Evolutionary conservation across 768 basidiomycete genomes (phyloP).

Genomic region (Leccinum longicurvipes): DNA sequence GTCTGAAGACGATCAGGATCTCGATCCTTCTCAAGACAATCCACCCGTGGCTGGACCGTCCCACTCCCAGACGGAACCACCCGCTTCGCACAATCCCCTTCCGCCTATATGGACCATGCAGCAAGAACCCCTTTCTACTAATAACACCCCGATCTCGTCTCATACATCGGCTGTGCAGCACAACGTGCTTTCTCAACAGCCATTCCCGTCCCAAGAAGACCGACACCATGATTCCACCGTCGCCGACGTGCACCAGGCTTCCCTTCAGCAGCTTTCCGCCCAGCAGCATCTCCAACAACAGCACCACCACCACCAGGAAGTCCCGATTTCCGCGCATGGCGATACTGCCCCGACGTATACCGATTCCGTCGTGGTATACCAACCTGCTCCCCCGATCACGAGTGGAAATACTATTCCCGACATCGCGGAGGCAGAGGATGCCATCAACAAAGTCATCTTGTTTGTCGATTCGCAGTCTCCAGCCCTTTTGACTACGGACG

Average conservation of each 20-base stretch:
- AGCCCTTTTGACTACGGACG: constrained; percentile 30
- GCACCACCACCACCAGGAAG: constrained; percentile 17
- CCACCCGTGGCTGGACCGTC: constrained; percentile 29
- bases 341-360: constrained; percentile 25
- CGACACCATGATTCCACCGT: constrained; percentile 26
- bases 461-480: constrained; percentile 46
- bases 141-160: constrained; percentile 31
- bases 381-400: constrained; percentile 31
- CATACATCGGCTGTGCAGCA: constrained; percentile 28
- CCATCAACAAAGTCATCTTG: constrained; percentile 50
- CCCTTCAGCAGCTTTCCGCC: constrained; percentile 30
- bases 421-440: constrained; percentile 49
- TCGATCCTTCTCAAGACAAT: constrained; percentile 24
- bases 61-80: constrained; percentile 24
- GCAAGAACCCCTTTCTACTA: constrained; percentile 27
- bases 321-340: constrained; percentile 26
- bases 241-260: constrained; percentile 25
- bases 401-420: constrained; percentile 36
- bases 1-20: constrained; percentile 34
- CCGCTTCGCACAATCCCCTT: constrained; percentile 29
- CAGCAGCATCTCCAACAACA: constrained; percentile 30
- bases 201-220: constrained; percentile 28
- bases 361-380: constrained; percentile 32
- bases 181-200: constrained; percentile 28
- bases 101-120: constrained; percentile 34